These are phyloP conservation scores for Metarhizium sp. DNA, from an alignment of 2,329 filamentous ascomycete species.

Conservation along the genomic window DNA sequence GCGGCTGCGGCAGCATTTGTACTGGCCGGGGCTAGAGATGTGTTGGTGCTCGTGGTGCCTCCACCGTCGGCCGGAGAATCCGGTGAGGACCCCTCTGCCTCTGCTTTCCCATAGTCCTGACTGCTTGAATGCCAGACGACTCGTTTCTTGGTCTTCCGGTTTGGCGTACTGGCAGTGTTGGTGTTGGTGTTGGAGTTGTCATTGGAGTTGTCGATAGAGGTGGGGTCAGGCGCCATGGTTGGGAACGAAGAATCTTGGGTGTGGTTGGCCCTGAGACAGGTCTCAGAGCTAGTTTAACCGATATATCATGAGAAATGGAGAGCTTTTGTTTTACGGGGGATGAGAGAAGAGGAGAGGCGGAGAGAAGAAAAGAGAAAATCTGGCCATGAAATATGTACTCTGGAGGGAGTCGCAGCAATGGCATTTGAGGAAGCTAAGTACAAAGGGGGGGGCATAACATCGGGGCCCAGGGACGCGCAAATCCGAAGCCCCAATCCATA, in stretches of 20 bases:
- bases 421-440: background rate
- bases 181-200: slow-evolving; percentile 13
- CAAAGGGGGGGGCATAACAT: background rate
- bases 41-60: slow-evolving; percentile 12
- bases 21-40: slow-evolving; percentile 2
- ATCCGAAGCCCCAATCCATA: background rate
- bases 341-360: background rate
- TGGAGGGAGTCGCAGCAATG: background rate
- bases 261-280: slow-evolving; percentile 14
- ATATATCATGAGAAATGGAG: slow-evolving; percentile 4
- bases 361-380: background rate
- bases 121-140: slow-evolving; percentile 28
- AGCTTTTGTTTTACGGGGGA: background rate
- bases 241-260: slow-evolving; percentile 9
- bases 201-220: slow-evolving; percentile 16
- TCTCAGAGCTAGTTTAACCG: slow-evolving; percentile 9
- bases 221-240: slow-evolving; percentile 14
- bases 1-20: background rate
- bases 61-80: slow-evolving; percentile 2
- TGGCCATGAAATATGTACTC: background rate
- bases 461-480: background rate
- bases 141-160: slow-evolving; percentile 30
- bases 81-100: slow-evolving; percentile 5
- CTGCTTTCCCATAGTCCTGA: slow-evolving; percentile 10
- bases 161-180: slow-evolving; percentile 14